phyloP scores from a whole-genome alignment of 1,139 yeast species.

The Ogataea hybrid region DNA sequence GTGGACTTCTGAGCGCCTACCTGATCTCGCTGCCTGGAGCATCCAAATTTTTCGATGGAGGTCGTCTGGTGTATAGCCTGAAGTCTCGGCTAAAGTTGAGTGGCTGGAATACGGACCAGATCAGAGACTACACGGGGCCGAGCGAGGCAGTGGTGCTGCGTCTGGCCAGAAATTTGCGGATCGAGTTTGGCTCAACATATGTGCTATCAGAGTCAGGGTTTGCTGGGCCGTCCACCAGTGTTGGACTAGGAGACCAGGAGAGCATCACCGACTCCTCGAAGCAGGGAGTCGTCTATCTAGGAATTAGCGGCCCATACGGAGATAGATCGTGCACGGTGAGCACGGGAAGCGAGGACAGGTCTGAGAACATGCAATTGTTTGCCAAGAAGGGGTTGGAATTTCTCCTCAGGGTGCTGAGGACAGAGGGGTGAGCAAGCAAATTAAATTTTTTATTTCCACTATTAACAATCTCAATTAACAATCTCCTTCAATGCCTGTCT shows the following conservation, averaged over 20 bases:
- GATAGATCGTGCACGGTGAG: too few relatives aligned
- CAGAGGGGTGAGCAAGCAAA: constrained; percentile 9
- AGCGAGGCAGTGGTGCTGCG: constrained; percentile 72
- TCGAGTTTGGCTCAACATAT: constrained; percentile 80
- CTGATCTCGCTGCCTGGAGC: constrained; percentile 85
- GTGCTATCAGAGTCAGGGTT: constrained; percentile 84
- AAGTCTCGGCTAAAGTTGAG: constrained; percentile 69
- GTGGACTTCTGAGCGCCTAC: constrained; percentile 80
- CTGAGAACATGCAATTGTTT: constrained; percentile 79
- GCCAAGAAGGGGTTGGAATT: constrained; percentile 66
- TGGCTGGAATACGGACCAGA: constrained; percentile 77
- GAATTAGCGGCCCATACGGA: constrained; percentile 65
- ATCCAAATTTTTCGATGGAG: constrained; percentile 78
- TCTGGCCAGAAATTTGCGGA: constrained; percentile 72
- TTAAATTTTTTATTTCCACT: constrained; percentile 33
- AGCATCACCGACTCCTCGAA: constrained; percentile 32
- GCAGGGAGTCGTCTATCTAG: constrained; percentile 71
- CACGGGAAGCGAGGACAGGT: too few relatives aligned
- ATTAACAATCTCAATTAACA: constrained; percentile 46
- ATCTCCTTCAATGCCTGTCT: constrained; percentile 57
- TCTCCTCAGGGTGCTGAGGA: constrained; percentile 42
- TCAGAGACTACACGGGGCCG: constrained; percentile 74
- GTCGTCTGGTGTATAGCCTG: constrained; percentile 74
- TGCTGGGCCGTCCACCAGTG: constrained; percentile 70
- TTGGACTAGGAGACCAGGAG: constrained; percentile 24